phyloP scores from a whole-genome alignment of 2,329 filamentous ascomycete genomes.

The Bipolaris bicolor region DNA sequence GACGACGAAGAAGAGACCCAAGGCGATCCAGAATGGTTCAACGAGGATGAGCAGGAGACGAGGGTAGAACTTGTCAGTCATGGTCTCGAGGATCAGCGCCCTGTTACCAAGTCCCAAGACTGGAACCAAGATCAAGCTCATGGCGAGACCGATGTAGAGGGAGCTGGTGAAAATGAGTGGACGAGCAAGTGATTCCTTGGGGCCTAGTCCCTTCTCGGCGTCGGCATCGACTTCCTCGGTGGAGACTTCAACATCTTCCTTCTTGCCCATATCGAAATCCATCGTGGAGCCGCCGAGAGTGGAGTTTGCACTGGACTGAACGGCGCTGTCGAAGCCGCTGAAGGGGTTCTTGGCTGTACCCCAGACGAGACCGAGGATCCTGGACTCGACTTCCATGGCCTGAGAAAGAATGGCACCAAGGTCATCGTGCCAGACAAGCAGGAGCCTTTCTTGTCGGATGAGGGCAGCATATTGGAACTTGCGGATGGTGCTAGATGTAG shows the following conservation, averaged over 20 bases:
- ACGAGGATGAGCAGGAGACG: conserved; percentile 60
- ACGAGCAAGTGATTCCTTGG: conserved; percentile 51
- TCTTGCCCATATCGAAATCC: conserved; percentile 16
- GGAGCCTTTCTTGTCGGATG: conserved; percentile 70
- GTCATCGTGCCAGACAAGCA: conserved; percentile 83
- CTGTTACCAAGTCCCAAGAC: conserved; percentile 64
- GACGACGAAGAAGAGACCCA: conserved; percentile 54
- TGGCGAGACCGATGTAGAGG: conserved; percentile 59
- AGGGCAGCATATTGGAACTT: conserved; percentile 84
- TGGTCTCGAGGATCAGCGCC: conserved; percentile 59
- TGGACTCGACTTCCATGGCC: conserved; percentile 73
- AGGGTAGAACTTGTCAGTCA: conserved; percentile 59
- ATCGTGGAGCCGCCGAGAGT: conserved; percentile 35
- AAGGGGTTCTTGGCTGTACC: conserved; percentile 53
- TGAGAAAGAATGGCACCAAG: conserved; percentile 71
- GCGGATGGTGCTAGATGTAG: conserved; percentile 62
- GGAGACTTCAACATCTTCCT: conserved; percentile 19
- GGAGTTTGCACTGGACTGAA: conserved; percentile 31
- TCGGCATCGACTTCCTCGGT: conserved; percentile 29
- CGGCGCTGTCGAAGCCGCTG: conserved; percentile 50
- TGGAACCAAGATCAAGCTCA: conserved; percentile 58
- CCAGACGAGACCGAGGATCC: conserved; percentile 75
- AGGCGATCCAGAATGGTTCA: conserved; percentile 57
- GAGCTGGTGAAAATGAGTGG: conserved; percentile 61
- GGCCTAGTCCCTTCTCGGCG: conserved; percentile 38